Evolutionary conservation across 257 asterid genomes (phyloP), one percentile per base, ranked within the genome.

Genomic region (Fraxinus excelsior): DNA sequence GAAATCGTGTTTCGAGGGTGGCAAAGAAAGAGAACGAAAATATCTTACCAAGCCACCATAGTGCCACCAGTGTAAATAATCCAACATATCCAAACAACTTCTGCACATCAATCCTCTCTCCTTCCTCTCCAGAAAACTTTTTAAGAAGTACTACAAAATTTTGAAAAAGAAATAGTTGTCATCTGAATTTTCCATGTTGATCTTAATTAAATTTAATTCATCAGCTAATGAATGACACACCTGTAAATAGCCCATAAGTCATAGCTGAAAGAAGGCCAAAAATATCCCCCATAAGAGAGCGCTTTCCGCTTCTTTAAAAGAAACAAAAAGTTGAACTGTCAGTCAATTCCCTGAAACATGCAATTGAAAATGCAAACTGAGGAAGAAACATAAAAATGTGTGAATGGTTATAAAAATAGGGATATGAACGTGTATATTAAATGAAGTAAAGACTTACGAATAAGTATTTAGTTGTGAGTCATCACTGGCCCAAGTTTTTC

Each of bases 31-130:
- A 10, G 49, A 42, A 8, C 5, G 14, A 42, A 42, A 42, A 42
- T 42, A 56, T 80, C 91, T 84, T 85, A 96, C 99, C 99, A 34
- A 96, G 97, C 99, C 99, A 96, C 99, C 99, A 96, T 58, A 96
- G 91, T 76, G 96, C 89, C 78, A 91, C 92, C 51, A 96, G 96
- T 2, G 98, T 91, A 71, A 91, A 93, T 34, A 96, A 84, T 65
- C 99, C 99, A 49, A 96, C 87, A 66, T 91, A 96, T 25, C 99
- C 99, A 51, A 96, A 96, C 84, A 93, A 80, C 86, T 93, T 96
- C 86, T 96, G 98, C 85, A 96, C 87, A 72, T 96, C 98, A 6
- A 89, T 88, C 80, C 90, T 88, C 84, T 88, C 97, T 37, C 97
- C 99, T 86, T 90, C 98, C 83, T 88, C 95, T 2, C 99, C 99